phyloP scores from a whole-genome alignment of 2,329 filamentous ascomycete species.

The Ceratocystis colombiana region DNA sequence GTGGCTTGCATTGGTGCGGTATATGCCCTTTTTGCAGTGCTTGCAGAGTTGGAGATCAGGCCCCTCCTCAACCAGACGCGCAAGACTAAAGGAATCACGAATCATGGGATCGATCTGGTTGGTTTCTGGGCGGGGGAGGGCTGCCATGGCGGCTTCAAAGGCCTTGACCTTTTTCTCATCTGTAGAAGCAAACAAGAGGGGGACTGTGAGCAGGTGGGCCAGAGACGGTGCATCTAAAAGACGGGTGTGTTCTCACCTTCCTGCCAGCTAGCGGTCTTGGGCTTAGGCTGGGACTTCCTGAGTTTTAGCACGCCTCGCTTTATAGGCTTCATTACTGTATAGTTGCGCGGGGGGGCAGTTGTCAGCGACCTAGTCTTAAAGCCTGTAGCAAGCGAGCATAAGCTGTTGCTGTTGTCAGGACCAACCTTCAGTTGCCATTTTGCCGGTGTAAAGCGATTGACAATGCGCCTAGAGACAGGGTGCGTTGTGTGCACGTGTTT shows the following conservation, averaged over 20 bases:
- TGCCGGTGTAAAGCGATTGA: not conserved
- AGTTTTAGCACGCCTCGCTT: constrained; percentile 45
- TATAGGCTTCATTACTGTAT: constrained; percentile 7
- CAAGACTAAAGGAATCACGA: constrained; percentile 69
- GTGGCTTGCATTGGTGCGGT: constrained; percentile 61
- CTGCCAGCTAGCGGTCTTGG: constrained; percentile 50
- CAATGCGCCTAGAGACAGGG: not conserved
- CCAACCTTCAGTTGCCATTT: constrained; percentile 16
- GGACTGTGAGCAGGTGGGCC: constrained; percentile 31
- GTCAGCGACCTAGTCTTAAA: not conserved
- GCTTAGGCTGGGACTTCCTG: constrained; percentile 53
- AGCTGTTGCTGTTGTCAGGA: no score
- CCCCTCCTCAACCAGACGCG: constrained; percentile 68
- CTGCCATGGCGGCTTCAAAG: constrained; percentile 36
- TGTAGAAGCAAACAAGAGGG: constrained; percentile 26
- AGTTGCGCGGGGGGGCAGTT: not conserved
- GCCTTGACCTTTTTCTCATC: constrained; percentile 48
- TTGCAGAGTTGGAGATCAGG: constrained; percentile 79
- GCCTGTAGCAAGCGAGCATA: not conserved
- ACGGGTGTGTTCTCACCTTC: constrained; percentile 51
- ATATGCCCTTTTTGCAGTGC: constrained; percentile 82
- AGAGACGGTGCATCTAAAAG: not conserved
- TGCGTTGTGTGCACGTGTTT: not conserved
- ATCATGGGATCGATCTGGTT: constrained; percentile 65
- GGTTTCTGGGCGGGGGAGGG: constrained; percentile 47